Evolutionary conservation across 306 rosid genomes (phyloP).

Genomic region (Cicer bijugum): DNA sequence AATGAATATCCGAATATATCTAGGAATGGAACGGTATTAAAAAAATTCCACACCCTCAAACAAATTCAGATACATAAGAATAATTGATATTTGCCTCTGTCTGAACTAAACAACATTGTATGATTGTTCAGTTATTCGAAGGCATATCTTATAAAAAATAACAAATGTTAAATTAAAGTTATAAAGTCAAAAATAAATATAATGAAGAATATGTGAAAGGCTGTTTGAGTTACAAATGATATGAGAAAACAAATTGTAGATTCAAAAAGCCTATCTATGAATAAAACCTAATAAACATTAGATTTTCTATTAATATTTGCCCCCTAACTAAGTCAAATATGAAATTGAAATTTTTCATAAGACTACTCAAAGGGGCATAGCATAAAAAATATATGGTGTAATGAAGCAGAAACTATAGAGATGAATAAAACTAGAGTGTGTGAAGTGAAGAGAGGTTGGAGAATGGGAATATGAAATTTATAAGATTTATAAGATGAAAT

Average conservation of each 20-base stretch:
- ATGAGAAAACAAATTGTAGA: slow-evolving; percentile 8
- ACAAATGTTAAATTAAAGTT: not conserved
- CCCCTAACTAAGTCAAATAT: slow-evolving; percentile 42
- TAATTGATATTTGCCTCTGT: slow-evolving; percentile 45
- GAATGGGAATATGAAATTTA: not conserved
- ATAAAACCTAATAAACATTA: slow-evolving; percentile 15
- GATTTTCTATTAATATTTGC: slow-evolving; percentile 33
- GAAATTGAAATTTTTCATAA: slow-evolving; percentile 21
- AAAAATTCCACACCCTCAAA: slow-evolving; percentile 35
- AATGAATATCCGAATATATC: slow-evolving; percentile 41
- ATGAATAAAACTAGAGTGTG: not conserved
- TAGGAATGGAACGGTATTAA: slow-evolving; percentile 35
- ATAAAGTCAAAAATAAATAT: not conserved
- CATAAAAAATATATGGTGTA: not conserved
- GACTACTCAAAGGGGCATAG: slow-evolving; percentile 46
- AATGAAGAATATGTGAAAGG: slow-evolving; percentile 35
- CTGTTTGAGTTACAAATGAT: slow-evolving; percentile 39
- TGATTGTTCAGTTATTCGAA: slow-evolving; percentile 33
- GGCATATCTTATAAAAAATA: not conserved
- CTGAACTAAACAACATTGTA: slow-evolving; percentile 39
- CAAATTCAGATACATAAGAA: not conserved
- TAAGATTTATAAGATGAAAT: no score
- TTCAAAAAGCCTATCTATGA: slow-evolving; percentile 41
- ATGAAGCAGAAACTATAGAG: not conserved
- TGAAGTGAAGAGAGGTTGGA: not conserved